Percentiles rank a stretch among this genome's conserved stretches.
Evolutionary conservation across 2,329 filamentous ascomycete species (phyloP).

Genomic region (Fusarium sp.): DNA sequence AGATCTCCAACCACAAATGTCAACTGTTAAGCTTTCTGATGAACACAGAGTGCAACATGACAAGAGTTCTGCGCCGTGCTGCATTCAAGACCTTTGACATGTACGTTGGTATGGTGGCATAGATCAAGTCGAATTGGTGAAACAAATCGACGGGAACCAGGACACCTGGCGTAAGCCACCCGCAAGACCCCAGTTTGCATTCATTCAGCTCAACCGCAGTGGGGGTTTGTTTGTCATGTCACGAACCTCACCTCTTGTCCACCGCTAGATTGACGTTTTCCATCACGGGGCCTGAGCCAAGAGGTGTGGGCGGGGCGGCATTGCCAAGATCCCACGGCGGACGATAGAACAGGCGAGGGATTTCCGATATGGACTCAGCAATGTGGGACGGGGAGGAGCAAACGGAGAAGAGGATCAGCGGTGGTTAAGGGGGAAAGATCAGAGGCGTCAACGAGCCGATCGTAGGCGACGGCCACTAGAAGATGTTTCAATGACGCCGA

Average conservation of each 20-base stretch:
- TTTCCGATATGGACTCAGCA: slow-evolving; percentile 33
- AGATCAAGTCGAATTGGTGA: slow-evolving; percentile 22
- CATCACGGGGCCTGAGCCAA: slow-evolving; percentile 32
- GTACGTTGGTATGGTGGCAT: slow-evolving; percentile 22
- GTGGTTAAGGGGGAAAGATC: slow-evolving; percentile 29
- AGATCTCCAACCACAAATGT: slow-evolving; percentile 22
- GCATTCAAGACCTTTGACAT: not conserved
- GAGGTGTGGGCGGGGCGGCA: slow-evolving; percentile 36
- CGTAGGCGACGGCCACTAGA: slow-evolving; percentile 14
- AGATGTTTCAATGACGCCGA: slow-evolving; percentile 14
- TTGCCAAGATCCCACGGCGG: slow-evolving; percentile 32
- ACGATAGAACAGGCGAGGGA: slow-evolving; percentile 32
- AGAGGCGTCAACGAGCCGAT: slow-evolving; percentile 35
- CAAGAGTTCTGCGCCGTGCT: not conserved
- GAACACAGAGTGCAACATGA: slow-evolving; percentile 10
- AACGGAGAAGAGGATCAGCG: slow-evolving; percentile 36
- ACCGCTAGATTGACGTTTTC: slow-evolving; percentile 44
- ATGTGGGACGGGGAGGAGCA: slow-evolving; percentile 24
- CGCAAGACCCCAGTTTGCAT: slow-evolving; percentile 21
- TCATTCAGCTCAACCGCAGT: slow-evolving; percentile 24
- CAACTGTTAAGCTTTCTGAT: slow-evolving; percentile 5
- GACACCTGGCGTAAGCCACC: slow-evolving; percentile 32
- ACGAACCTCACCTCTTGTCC: slow-evolving; percentile 22
- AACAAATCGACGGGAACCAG: slow-evolving; percentile 35
- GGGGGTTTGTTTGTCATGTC: slow-evolving; percentile 17